Base-by-base conservation (phyloP, 306 rosid genomes). In the Vigna angularis region DNA sequence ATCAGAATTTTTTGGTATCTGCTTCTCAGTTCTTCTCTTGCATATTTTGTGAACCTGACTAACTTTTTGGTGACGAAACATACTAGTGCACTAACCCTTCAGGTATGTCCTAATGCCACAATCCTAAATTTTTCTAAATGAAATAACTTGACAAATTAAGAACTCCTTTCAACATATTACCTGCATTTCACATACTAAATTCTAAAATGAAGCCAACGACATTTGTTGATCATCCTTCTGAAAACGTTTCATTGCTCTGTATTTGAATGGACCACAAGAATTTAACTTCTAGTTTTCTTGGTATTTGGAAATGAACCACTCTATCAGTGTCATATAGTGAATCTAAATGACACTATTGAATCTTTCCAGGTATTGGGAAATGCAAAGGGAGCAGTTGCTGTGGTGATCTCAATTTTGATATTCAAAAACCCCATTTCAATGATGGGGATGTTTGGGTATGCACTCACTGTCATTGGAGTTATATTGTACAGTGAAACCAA, bases 301-400 rank as follows among this genome's bases (percentile, higher is more conserved):
- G 6, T 72, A 13, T 24, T 69, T 49, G 45, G 28, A 48, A 45
- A 45, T 36, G 57, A 50, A n/a, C 50, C 34, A 52, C 32, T 52
- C 2, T 30, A 32, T 16, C 32, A 30, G 5, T 30, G 32, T 30
- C 32, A 5, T 22, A n/a, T 40, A 40, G 13, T 65, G 67, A 80
- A 38, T 73, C 69, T 73, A 17, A 73, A 45, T 20, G 18, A 34
- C 47, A 30, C 40, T 73, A 18, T 28, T 3, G 30, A 73, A 68
- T 57, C 5, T 79, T 65, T 42, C 0, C 85, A 86, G 89, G 89
- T 86, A 28, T 69, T 86, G 40, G 89, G 89, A 22, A 86, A 86
- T 72, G 89, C 89, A 38, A 86, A 86, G 70, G 89, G 89, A 3
- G 89, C 87, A 61, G 87, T 86, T n/a, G 89, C 89, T 15, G 89